Conservation (phyloP, 1,139 yeast species). For the Geotrichum histeridarum region DNA sequence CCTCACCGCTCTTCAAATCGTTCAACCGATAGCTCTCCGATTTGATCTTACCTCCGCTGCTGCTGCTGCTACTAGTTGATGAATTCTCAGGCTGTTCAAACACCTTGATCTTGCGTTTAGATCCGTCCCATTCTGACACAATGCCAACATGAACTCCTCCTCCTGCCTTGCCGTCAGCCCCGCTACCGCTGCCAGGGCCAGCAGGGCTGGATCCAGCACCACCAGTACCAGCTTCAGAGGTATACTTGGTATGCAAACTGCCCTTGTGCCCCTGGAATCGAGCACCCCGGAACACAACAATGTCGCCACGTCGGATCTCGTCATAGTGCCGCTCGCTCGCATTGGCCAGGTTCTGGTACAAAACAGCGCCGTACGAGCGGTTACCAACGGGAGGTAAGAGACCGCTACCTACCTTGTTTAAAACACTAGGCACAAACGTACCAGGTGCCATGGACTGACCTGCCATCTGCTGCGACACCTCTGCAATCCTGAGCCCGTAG, state of each 20-base stretch:
- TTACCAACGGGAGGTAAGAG: conserved; percentile 58
- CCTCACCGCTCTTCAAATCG: conserved; percentile 73
- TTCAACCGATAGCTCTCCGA: conserved; percentile 61
- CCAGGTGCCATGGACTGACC: conserved; percentile 24
- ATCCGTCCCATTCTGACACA: conserved; percentile 66
- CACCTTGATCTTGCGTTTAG: conserved; percentile 72
- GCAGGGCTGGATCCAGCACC: conserved; percentile 25
- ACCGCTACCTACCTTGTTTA: conserved; percentile 21
- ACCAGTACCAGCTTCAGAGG: conserved; percentile 45
- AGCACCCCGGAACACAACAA: conserved; percentile 69
- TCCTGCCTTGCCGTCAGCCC: background rate
- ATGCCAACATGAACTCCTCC: conserved; percentile 36
- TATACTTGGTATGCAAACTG: conserved; percentile 46
- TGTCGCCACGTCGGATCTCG: conserved; percentile 76
- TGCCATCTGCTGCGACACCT: conserved; percentile 24
- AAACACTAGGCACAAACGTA: conserved; percentile 35
- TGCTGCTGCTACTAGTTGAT: no score
- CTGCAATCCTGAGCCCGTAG: conserved; percentile 34
- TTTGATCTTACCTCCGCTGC: conserved; percentile 47
- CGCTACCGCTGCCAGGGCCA: no score
- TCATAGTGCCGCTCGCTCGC: conserved; percentile 55
- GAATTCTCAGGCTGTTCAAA: conserved; percentile 45
- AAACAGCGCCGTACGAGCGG: conserved; percentile 66
- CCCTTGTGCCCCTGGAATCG: conserved; percentile 65
- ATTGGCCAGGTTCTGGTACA: conserved; percentile 59